Percentiles rank a stretch among this genome's conserved stretches.
These are phyloP conservation scores for Paramecium tetraurelia DNA, from an alignment of 73 alveolate genomes.

Conservation along the genomic window DNA sequence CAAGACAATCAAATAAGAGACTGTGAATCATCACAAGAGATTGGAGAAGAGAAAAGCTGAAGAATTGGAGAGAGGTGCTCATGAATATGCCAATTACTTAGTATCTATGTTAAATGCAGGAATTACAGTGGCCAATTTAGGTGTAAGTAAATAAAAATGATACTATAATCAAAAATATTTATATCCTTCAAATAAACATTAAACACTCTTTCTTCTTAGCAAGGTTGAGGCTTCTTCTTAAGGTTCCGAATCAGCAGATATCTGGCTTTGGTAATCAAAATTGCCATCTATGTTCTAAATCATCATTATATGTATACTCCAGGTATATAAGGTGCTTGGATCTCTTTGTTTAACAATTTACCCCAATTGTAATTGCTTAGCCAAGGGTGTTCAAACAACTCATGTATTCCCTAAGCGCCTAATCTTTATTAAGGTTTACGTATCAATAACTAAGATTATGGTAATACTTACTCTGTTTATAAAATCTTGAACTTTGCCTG, in stretches of 20 bases:
- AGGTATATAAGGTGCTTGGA: conserved; percentile 29
- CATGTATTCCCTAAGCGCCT: conserved; percentile 82
- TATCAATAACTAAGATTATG: conserved; percentile 28
- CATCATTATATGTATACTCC: conserved; percentile 1
- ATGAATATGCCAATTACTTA: conserved; percentile 70
- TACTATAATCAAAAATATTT: conserved; percentile 32
- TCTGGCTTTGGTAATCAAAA: conserved; percentile 16
- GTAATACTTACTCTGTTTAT: conserved; percentile 74
- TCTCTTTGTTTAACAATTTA: conserved; percentile 26
- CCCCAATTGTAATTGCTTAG: conserved; percentile 82
- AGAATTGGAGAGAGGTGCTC: conserved; percentile 73
- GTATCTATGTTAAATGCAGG: conserved; percentile 66
- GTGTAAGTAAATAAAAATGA: conserved; percentile 58
- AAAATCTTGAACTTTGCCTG: conserved; percentile 86
- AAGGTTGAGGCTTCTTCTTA: not conserved
- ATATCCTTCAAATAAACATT: conserved; percentile 46
- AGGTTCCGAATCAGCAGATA: conserved; percentile 34
- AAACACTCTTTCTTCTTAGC: conserved; percentile 30
- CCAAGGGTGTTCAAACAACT: conserved; percentile 83
- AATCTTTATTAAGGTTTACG: conserved; percentile 85
- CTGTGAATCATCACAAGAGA: conserved; percentile 58
- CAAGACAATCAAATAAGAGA: conserved; percentile 42
- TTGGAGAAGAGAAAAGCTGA: conserved; percentile 69
- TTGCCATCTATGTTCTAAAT: conserved; percentile 45
- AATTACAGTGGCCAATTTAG: conserved; percentile 55